phyloP scores from a whole-genome alignment of 768 basidiomycete genomes.

The Tylopilus sp. region DNA sequence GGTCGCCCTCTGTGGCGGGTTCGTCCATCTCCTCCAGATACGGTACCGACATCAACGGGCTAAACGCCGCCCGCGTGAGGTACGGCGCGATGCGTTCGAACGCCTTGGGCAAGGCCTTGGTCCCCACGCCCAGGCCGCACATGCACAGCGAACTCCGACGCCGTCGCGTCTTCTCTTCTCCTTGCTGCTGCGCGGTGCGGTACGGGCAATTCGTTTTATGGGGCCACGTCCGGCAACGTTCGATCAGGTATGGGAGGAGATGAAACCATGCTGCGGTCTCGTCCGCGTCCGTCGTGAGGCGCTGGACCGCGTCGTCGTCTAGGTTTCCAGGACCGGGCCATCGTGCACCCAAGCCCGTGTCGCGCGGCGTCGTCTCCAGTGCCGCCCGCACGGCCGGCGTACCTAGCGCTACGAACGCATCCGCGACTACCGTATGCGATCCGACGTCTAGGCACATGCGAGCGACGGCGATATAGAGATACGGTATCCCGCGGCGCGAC shows the following conservation, averaged over 20 bases:
- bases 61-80: slow-evolving; percentile 48
- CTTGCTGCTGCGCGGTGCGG: slow-evolving; percentile 20
- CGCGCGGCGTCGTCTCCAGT: background rate
- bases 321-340: background rate
- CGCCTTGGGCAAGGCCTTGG: slow-evolving; percentile 8
- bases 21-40: slow-evolving; percentile 37
- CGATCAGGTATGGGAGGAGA: slow-evolving; percentile 48
- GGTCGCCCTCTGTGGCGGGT: too few species aligned
- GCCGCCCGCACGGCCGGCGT: slow-evolving; percentile 2
- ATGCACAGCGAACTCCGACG: slow-evolving; percentile 7
- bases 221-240: slow-evolving; percentile 54
- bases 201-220: slow-evolving; percentile 40
- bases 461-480: slow-evolving; percentile 46
- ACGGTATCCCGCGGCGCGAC: background rate
- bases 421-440: slow-evolving; percentile 43
- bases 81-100: slow-evolving; percentile 42
- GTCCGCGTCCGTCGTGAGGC: slow-evolving; percentile 9
- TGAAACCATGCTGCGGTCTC: slow-evolving; percentile 43
- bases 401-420: slow-evolving; percentile 43
- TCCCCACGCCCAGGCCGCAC: slow-evolving; percentile 16
- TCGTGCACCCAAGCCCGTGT: too few species aligned
- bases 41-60: slow-evolving; percentile 50
- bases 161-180: slow-evolving; percentile 17
- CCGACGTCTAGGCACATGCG: slow-evolving; percentile 43
- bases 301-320: slow-evolving; percentile 4